These are phyloP conservation scores for Leishmania lainsoni DNA, from an alignment of 208 protist genomes.

Conservation along the genomic window DNA sequence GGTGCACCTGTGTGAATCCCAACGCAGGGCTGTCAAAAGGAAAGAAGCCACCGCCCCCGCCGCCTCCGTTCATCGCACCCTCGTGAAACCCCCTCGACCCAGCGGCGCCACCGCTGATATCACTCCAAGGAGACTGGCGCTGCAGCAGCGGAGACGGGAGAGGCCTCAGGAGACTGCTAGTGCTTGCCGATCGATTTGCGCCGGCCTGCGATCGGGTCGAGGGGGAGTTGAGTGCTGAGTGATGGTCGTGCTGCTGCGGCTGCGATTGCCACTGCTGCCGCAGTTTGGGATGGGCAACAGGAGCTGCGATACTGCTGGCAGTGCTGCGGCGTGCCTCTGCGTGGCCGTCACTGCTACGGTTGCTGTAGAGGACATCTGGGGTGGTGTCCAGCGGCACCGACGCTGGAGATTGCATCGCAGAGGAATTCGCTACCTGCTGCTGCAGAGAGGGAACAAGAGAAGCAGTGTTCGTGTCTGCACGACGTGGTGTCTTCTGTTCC, in stretches of 20 bases:
- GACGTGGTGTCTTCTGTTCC: background rate
- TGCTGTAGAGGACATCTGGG: constrained; percentile 18
- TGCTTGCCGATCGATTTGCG: constrained; percentile 1
- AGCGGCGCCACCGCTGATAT: background rate
- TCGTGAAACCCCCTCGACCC: background rate
- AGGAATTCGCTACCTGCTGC: background rate
- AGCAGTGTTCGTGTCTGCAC: background rate
- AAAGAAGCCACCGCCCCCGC: constrained; percentile 1
- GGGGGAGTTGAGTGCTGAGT: background rate
- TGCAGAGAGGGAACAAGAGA: background rate
- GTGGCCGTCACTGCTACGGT: constrained; percentile 20
- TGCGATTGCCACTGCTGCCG: background rate
- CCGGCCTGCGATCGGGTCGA: background rate
- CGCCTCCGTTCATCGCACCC: background rate
- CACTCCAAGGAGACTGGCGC: constrained; percentile 7
- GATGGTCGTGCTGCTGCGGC: background rate
- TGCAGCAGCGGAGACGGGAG: constrained; percentile 14
- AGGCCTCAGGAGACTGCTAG: constrained; percentile 2
- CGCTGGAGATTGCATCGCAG: background rate
- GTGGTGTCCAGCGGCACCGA: background rate
- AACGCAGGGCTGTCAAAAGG: constrained; percentile 45
- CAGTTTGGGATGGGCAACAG: background rate
- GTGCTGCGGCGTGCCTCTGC: background rate
- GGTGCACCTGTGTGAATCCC: constrained; percentile 58
- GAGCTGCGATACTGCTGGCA: background rate